phyloP scores from a whole-genome alignment of 768 basidiomycete genomes.

The Macrolepiota fuliginosa region DNA sequence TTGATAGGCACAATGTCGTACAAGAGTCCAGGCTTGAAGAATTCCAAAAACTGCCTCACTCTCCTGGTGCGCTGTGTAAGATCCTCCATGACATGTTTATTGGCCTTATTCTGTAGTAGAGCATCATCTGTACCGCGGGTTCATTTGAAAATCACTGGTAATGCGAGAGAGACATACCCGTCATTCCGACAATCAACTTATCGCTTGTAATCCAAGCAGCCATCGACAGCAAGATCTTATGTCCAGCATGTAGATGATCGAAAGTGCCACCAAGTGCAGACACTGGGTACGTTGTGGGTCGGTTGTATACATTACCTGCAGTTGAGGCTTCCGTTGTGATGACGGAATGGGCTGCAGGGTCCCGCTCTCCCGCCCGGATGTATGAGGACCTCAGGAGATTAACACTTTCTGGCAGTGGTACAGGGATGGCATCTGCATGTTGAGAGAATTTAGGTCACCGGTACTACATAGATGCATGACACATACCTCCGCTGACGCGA shows the following conservation, averaged over 20 bases:
- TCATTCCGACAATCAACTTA: slow-evolving; percentile 89
- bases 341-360: slow-evolving; percentile 14
- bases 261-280: slow-evolving; percentile 95
- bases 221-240: slow-evolving; percentile 96
- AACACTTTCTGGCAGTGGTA: slow-evolving; percentile 42
- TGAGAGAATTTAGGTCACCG: not conserved
- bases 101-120: slow-evolving; percentile 68
- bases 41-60: slow-evolving; percentile 66
- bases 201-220: slow-evolving; percentile 74
- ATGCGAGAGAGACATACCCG: slow-evolving; percentile 45
- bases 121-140: slow-evolving; percentile 50
- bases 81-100: slow-evolving; percentile 65
- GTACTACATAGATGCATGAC: not conserved
- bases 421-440: slow-evolving; percentile 37
- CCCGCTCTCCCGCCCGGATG: slow-evolving; percentile 28
- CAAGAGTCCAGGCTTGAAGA: slow-evolving; percentile 65
- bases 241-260: slow-evolving; percentile 96
- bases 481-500: slow-evolving; percentile 48
- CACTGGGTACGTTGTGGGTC: slow-evolving; percentile 50
- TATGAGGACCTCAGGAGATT: slow-evolving; percentile 35
- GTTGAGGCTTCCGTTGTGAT: not conserved
- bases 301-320: slow-evolving; percentile 8
- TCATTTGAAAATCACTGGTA: slow-evolving; percentile 9
- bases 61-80: slow-evolving; percentile 51
- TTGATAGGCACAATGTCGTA: slow-evolving; percentile 71